These are phyloP conservation scores for Solanum clarkiae DNA, from an alignment of 257 asterid species.

Conservation along the genomic window DNA sequence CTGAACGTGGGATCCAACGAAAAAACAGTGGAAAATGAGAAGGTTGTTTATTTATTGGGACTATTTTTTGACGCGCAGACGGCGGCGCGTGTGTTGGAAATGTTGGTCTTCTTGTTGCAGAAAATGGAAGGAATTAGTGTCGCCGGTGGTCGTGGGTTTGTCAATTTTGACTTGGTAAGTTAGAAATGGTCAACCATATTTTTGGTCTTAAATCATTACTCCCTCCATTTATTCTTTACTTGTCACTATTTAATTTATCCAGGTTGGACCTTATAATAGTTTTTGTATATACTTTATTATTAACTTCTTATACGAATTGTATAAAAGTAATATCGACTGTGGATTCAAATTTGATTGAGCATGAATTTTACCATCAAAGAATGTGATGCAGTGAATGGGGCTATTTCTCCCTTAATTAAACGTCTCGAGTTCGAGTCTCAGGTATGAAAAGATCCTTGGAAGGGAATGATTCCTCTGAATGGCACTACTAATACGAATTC, in stretches of 20 bases:
- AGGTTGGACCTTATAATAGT: too few relatives aligned
- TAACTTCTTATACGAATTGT: neutral
- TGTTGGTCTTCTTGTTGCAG: neutral
- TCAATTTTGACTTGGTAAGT: neutral
- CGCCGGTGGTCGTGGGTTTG: neutral
- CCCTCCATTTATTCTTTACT: too few relatives aligned
- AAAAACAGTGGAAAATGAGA: neutral
- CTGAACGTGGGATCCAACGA: conserved; percentile 23
- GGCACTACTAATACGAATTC: too few relatives aligned
- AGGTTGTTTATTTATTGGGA: neutral
- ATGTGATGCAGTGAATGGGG: too few relatives aligned
- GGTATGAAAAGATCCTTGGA: too few relatives aligned
- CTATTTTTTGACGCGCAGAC: neutral
- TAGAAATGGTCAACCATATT: neutral
- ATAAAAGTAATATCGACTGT: too few relatives aligned
- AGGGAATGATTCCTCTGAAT: too few relatives aligned
- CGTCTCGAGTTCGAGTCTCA: too few relatives aligned
- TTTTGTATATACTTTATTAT: neutral
- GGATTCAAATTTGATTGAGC: too few relatives aligned
- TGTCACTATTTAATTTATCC: too few relatives aligned
- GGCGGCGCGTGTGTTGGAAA: neutral
- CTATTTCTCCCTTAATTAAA: too few relatives aligned
- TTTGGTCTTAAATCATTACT: neutral
- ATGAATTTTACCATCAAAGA: too few relatives aligned
- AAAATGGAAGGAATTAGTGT: neutral